Evolutionary conservation across 2,329 filamentous ascomycete genomes (phyloP), one percentile per base, ranked within the genome.

Genomic region (Elsinoe fawcettii): DNA sequence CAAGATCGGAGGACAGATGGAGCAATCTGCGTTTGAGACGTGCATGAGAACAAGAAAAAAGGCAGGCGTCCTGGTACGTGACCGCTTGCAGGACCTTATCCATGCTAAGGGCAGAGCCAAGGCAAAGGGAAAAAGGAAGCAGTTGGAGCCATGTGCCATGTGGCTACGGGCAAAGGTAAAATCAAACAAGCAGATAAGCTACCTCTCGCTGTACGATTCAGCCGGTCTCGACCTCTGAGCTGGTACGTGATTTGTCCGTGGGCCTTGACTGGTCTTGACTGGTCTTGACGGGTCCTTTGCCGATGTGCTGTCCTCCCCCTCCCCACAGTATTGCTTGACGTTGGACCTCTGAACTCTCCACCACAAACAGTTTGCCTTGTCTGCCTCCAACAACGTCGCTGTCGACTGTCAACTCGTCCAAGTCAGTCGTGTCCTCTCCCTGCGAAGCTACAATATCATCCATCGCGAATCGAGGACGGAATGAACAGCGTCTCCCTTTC

Each of bases 281-380:
- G 27, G 27, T 34, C 23, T 49, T 27, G 44, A 30, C 34, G 9
- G 34, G 27, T 30, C 27, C 9, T 6, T 4, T 44, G 39, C 39
- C 16, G 39, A 23, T 49, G 44, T 49, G 44, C 44, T 49, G 44
- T 49, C 44, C 41, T 51, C 46, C 46, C 46, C 46, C 46, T 36
- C 49, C 49, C 49, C 49, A 53, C 49, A 53, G 49, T 53, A 53
- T 53, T 53, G 49, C 49, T 53, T 53, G 49, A 53, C 49, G 49
- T 53, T 53, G 46, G 49, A 53, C 49, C 49, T 53, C 34, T 39
- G 39, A 53, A 39, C 49, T 34, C 49, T 37, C 49, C 30, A 39
- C 32, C 49, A 20, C 20, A 25, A 37, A 53, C 49, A 39, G 49
- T 53, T 53, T 53, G 49, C 49, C 22, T 53, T 30, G 49, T 34